Percentiles rank a stretch among this genome's conserved stretches.
Evolutionary conservation across 306 rosid genomes (phyloP).

Genomic region (Ormosia emarginata): DNA sequence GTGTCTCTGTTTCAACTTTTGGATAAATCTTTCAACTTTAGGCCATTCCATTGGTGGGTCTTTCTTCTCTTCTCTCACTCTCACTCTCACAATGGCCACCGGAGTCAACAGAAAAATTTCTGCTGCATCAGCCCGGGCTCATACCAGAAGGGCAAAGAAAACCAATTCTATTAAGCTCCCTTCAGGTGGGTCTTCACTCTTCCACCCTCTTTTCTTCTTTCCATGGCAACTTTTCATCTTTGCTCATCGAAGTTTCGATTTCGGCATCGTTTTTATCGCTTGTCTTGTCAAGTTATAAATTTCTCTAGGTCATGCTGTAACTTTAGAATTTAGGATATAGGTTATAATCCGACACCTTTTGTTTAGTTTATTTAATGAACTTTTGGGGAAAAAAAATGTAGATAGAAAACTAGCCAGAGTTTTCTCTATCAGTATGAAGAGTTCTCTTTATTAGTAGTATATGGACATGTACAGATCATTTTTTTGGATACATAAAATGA

Average conservation of each 20-base stretch:
- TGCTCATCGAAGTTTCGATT: not conserved
- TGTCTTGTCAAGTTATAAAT: too few species aligned
- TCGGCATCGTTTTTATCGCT: not conserved
- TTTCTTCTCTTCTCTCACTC: too few species aligned
- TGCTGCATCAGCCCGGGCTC: constrained; percentile 79
- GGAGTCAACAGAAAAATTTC: constrained; percentile 63
- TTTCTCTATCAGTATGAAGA: not conserved
- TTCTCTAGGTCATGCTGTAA: too few species aligned
- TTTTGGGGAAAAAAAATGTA: not conserved
- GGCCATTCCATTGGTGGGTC: too few species aligned
- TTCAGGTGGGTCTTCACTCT: constrained; percentile 39
- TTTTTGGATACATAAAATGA: not conserved
- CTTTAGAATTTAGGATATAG: too few species aligned
- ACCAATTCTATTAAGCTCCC: constrained; percentile 40
- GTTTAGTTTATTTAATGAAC: not conserved
- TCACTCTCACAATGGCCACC: constrained; percentile 43
- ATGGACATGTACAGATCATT: not conserved
- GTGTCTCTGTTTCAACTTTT: too few species aligned
- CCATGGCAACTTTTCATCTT: too few species aligned
- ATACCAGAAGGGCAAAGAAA: constrained; percentile 60
- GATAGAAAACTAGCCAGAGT: not conserved
- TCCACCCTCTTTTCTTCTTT: not conserved
- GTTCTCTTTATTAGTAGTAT: not conserved
- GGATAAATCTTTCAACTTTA: too few species aligned
- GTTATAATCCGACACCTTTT: not conserved